phyloP scores from a whole-genome alignment of 495 filamentous ascomycete genomes.

The Penicillium paxilli region DNA sequence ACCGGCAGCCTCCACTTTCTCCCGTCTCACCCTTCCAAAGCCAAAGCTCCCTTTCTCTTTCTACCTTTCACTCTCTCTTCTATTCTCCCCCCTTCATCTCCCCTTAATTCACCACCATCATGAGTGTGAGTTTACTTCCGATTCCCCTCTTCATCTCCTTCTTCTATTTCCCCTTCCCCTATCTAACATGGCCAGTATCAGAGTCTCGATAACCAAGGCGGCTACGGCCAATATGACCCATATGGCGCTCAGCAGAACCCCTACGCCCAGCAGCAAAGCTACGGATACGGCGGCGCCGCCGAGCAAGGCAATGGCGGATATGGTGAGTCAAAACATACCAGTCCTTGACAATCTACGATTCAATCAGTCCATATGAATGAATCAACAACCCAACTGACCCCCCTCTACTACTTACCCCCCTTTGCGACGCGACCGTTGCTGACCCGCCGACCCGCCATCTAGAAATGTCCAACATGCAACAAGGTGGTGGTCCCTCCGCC shows the following conservation, averaged over 20 bases:
- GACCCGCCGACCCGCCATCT: constrained; percentile 11
- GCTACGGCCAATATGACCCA: constrained; percentile 64
- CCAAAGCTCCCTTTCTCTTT: too few species aligned
- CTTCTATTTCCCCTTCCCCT: too few species aligned
- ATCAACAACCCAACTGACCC: not conserved
- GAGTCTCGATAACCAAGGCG: constrained; percentile 38
- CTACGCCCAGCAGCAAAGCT: constrained; percentile 37
- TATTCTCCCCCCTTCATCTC: constrained; percentile 19
- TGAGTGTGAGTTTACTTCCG: constrained; percentile 34
- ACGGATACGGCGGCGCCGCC: constrained; percentile 48
- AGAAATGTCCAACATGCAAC: constrained; percentile 66
- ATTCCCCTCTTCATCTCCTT: not conserved
- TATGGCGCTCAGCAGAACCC: constrained; percentile 55
- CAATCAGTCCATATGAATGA: not conserved
- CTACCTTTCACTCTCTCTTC: too few species aligned
- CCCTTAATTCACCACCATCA: constrained; percentile 16
- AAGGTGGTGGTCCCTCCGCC: constrained; percentile 61
- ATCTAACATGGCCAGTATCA: constrained; percentile 26
- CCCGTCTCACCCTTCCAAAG: constrained; percentile 28
- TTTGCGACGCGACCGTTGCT: not conserved
- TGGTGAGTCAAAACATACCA: constrained; percentile 35
- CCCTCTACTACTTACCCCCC: not conserved
- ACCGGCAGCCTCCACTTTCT: constrained; percentile 25
- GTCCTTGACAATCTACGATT: not conserved
- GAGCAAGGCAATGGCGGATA: constrained; percentile 41